Percentiles rank a stretch among this genome's conserved stretches.
phyloP scores from a whole-genome alignment of 768 basidiomycete genomes.

The Lactarius tabidus region DNA sequence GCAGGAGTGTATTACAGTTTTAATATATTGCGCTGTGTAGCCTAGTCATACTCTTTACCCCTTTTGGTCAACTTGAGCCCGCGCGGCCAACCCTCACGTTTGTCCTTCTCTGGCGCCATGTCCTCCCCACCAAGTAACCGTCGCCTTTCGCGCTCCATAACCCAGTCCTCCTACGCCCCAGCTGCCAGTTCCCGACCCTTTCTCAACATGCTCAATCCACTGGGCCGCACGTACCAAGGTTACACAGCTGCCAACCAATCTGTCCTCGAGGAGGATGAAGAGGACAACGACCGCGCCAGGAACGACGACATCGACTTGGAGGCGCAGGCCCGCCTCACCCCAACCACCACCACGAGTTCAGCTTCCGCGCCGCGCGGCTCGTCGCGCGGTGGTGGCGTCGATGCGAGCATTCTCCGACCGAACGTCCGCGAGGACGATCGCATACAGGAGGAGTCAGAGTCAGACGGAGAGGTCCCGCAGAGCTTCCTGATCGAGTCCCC shows the following conservation, averaged over 20 bases:
- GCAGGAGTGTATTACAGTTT: no score
- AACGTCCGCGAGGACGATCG: constrained; percentile 69
- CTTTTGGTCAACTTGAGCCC: background rate
- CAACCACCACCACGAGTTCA: constrained; percentile 35
- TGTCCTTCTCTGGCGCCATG: constrained; percentile 15
- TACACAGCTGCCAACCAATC: constrained; percentile 73
- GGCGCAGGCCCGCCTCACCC: constrained; percentile 42
- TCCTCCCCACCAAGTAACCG: constrained; percentile 27
- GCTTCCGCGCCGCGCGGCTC: constrained; percentile 50
- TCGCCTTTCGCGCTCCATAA: constrained; percentile 28
- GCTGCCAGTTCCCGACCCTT: constrained; percentile 71
- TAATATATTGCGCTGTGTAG: no score
- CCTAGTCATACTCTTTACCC: background rate
- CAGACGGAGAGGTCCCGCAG: constrained; percentile 82
- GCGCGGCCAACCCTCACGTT: background rate
- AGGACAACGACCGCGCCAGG: constrained; percentile 39
- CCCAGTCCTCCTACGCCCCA: constrained; percentile 35
- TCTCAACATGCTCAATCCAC: constrained; percentile 78
- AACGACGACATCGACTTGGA: constrained; percentile 56
- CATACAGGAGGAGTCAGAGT: constrained; percentile 55
- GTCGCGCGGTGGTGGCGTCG: constrained; percentile 50
- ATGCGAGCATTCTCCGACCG: constrained; percentile 58
- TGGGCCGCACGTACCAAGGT: constrained; percentile 67
- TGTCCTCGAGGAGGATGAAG: constrained; percentile 68
- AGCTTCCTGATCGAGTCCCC: constrained; percentile 81